Conservation (phyloP, 1,284 basidiomycete genomes). For the Apiotrichum domesticum region DNA sequence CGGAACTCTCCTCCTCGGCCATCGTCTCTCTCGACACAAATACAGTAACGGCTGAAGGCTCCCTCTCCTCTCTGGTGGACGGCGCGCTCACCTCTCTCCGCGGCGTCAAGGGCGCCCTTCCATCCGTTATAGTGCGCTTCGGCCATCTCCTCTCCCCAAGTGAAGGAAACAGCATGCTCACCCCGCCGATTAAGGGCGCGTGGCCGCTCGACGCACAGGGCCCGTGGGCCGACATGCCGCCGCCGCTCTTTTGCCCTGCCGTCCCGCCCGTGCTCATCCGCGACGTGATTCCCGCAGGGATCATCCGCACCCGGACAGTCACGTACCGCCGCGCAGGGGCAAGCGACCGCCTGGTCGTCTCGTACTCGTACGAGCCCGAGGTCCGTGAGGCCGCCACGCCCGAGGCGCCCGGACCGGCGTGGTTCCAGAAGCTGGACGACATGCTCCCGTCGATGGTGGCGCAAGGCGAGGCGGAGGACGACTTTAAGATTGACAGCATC, state of each 20-base stretch:
- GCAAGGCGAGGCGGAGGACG: background rate
- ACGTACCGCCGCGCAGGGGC: conserved; percentile 5
- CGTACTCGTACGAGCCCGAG: conserved; percentile 7
- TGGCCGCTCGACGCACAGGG: background rate
- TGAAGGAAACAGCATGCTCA: background rate
- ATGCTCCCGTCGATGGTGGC: background rate
- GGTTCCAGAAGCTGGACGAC: conserved; percentile 4
- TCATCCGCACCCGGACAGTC: conserved; percentile 10
- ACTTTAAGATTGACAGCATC: conserved; percentile 7
- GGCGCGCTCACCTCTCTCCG: background rate
- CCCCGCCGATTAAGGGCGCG: conserved; percentile 4
- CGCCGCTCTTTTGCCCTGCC: conserved; percentile 12
- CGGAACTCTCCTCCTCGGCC: background rate
- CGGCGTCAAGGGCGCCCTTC: background rate
- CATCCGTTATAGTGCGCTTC: background rate
- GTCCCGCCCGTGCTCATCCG: conserved; percentile 17
- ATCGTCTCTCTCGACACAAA: background rate
- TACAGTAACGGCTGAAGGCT: no score
- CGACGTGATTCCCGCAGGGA: conserved; percentile 2
- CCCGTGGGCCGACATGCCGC: background rate
- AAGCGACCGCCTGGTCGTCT: background rate
- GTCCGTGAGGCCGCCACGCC: background rate
- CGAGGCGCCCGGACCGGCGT: background rate
- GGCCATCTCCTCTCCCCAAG: conserved; percentile 9
- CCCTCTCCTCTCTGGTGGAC: background rate